Conservation (phyloP, 2,329 filamentous ascomycete genomes). For the Botrytis squamosa region DNA sequence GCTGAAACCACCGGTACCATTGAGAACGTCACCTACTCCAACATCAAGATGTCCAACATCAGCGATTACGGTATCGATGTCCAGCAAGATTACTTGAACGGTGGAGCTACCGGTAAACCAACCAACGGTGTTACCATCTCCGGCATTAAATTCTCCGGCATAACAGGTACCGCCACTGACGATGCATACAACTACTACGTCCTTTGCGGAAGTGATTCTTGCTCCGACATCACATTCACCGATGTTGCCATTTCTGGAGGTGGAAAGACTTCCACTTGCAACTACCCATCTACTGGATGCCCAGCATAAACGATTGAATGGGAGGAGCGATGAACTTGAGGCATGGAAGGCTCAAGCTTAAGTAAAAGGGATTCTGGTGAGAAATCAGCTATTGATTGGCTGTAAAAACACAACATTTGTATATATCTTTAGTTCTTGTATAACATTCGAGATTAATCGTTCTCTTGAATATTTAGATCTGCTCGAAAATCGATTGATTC, state of each 20-base stretch:
- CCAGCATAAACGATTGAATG: not conserved
- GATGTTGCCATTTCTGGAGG: conserved; percentile 11
- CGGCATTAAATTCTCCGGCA: conserved; percentile 45
- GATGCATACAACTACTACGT: conserved; percentile 48
- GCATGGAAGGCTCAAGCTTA: not conserved
- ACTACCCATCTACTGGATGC: conserved; percentile 11
- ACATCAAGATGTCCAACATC: conserved; percentile 52
- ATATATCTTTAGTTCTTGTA: not conserved
- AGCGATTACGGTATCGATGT: conserved; percentile 49
- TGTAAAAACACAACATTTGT: not conserved
- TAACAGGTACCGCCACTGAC: conserved; percentile 44
- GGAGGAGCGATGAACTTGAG: not conserved
- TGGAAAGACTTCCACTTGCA: not conserved
- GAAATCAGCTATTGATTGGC: not conserved
- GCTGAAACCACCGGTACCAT: conserved; percentile 43
- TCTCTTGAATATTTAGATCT: not conserved
- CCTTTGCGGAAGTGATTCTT: conserved; percentile 52
- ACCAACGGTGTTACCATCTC: conserved; percentile 50
- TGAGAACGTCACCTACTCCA: conserved; percentile 51
- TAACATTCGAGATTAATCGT: not conserved
- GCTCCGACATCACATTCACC: conserved; percentile 37
- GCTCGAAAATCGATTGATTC: not conserved
- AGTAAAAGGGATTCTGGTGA: not conserved
- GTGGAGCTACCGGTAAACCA: conserved; percentile 30
- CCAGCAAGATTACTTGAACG: conserved; percentile 53